Percentiles rank a stretch among this genome's conserved stretches.
phyloP scores from a whole-genome alignment of 2,329 filamentous ascomycete genomes.

The Cytospora piceicola region DNA sequence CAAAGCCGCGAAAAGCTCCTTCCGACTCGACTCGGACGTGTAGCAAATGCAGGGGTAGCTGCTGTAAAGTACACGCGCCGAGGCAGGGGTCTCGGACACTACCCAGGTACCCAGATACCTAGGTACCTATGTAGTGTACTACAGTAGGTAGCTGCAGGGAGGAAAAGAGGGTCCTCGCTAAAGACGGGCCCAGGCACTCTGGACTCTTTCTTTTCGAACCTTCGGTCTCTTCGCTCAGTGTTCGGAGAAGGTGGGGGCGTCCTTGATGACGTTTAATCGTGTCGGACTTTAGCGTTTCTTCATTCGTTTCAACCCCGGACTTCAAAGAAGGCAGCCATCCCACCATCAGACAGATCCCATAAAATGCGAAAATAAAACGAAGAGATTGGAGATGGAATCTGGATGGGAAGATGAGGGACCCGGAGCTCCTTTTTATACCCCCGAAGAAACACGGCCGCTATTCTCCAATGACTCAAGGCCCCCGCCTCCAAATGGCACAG shows the following conservation, averaged over 20 bases:
- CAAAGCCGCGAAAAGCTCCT: neutral
- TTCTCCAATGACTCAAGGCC: conserved; percentile 27
- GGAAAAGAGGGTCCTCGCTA: neutral
- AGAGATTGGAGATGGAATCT: conserved; percentile 22
- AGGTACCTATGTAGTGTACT: too few relatives aligned
- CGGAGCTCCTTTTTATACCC: conserved; percentile 43
- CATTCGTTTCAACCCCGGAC: conserved; percentile 29
- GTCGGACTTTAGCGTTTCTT: conserved; percentile 30
- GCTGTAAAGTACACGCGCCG: neutral
- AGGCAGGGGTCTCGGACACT: neutral
- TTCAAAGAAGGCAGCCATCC: conserved; percentile 32
- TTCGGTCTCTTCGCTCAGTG: neutral
- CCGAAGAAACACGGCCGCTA: conserved; percentile 25
- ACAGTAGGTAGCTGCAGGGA: neutral
- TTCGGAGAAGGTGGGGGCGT: neutral
- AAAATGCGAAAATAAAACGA: conserved; percentile 26
- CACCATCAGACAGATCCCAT: conserved; percentile 7
- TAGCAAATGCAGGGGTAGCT: conserved; percentile 9
- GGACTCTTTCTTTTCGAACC: neutral
- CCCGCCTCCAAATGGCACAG: neutral
- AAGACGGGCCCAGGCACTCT: neutral
- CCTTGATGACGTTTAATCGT: conserved; percentile 10
- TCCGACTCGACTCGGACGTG: neutral
- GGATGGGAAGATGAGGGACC: conserved; percentile 25
- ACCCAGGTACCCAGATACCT: too few relatives aligned